Evolutionary conservation across 148 eudicot genomes (phyloP), one percentile per base, ranked within the genome.

Genomic region (Vaccinium corymbosum): DNA sequence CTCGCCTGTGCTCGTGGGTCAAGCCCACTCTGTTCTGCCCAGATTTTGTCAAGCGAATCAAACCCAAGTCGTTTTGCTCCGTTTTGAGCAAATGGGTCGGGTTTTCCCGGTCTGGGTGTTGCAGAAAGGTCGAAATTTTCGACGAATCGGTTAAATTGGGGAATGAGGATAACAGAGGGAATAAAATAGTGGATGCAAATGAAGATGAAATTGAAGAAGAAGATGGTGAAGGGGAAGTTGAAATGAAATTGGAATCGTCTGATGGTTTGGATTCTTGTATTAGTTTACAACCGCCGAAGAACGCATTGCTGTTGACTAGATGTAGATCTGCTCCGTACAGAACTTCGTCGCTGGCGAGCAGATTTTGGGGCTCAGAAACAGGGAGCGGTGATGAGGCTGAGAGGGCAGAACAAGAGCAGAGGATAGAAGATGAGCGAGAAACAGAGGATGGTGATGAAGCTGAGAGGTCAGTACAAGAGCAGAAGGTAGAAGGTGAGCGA

Each of bases 321-420:
- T 93, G 93, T 15, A 90, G 93, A 93, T 95, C 98, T 80, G 94
- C 96, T 6, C 96, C 98, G 10, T 91, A 93, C 82, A 88, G 95
- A 83, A 87, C 95, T 16, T 91, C 98, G 10, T 91, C 94, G 0
- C 80, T 92, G 7, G 94, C 90, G 7, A 82, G 84, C 80, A 80
- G 87, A 38, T 86, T 93, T 53, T 92, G 92, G 93, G 91, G 86
- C 7, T 82, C 90, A 19, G 25, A 20, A 59, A 59, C 64, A 59
- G 64, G 1, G 64, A n/a, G 8, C 8, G 64, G 64, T n/a, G 6
- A 19, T 59, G 64, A n/a, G 5, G 46, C 38, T 35, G 38, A 35
- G 38, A 35, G 38, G 38, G 38, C 46, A 42, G 46, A 0, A 42
- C 46, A 42, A 42, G 46, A 42, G 46, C 46, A 42, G 46, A 42